Conservation (phyloP, 768 basidiomycete genomes). For the Suillus ampliporus region DNA sequence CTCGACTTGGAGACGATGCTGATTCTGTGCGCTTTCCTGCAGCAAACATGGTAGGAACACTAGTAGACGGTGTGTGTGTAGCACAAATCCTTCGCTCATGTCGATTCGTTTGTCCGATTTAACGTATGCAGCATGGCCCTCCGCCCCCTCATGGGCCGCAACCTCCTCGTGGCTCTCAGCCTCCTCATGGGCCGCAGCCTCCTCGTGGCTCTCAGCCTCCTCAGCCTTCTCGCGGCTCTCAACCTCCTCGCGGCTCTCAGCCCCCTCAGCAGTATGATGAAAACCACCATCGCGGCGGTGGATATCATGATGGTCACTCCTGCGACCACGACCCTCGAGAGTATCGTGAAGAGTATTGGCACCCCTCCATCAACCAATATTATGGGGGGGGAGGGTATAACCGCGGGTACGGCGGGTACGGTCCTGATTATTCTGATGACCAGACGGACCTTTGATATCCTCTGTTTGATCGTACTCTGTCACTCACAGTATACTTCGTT, state of each 20-base stretch:
- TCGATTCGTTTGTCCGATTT: too few relatives aligned
- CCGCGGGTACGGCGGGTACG: accelerated
- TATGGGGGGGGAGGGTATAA: neutral
- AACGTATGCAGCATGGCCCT: neutral
- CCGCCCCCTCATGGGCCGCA: neutral
- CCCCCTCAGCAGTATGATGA: neutral
- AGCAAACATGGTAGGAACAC: too few relatives aligned
- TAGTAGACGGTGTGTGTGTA: too few relatives aligned
- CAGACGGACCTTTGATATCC: neutral
- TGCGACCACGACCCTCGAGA: neutral
- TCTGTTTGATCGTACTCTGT: neutral
- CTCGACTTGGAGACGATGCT: too few relatives aligned
- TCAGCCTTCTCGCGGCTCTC: neutral
- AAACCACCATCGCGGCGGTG: neutral
- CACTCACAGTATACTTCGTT: neutral
- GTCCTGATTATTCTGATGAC: neutral
- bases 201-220: neutral
- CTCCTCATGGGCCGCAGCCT: neutral
- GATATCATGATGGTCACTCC: neutral
- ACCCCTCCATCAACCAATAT: neutral
- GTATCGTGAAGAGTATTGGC: neutral
- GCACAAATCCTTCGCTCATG: too few relatives aligned
- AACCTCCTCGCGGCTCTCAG: neutral
- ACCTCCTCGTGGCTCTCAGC: neutral
- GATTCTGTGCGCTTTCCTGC: too few relatives aligned